phyloP scores from a whole-genome alignment of 331 rosid genomes.

The Saraca asoca region DNA sequence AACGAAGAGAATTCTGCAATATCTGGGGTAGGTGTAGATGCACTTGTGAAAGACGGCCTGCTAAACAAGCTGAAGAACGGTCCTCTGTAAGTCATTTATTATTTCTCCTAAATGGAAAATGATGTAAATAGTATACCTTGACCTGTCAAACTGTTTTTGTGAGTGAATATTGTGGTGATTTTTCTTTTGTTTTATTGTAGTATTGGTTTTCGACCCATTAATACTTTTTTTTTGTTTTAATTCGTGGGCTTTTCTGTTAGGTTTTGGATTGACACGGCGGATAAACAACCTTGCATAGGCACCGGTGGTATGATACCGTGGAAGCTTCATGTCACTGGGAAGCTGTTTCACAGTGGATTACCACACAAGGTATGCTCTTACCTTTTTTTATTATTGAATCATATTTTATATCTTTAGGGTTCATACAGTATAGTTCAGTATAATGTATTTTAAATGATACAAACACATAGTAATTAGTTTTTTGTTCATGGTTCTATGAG shows the following conservation, averaged over 20 bases:
- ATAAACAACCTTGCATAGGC: constrained; percentile 92
- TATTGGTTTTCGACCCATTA: background rate
- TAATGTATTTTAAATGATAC: background rate
- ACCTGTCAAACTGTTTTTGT: constrained; percentile 12
- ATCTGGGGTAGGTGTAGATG: constrained; percentile 91
- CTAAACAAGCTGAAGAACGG: constrained; percentile 74
- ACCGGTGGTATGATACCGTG: constrained; percentile 96
- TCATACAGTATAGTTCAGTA: background rate
- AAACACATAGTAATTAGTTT: background rate
- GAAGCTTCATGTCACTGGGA: constrained; percentile 81
- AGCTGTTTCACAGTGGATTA: constrained; percentile 92
- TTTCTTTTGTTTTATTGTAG: background rate
- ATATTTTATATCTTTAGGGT: constrained; percentile 2
- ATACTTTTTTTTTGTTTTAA: constrained; percentile 7
- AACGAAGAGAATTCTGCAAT: constrained; percentile 88
- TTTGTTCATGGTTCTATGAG: background rate
- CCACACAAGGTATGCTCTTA: constrained; percentile 64
- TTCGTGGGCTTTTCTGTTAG: constrained; percentile 42
- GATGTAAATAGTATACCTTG: too few species aligned
- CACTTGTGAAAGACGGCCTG: constrained; percentile 76
- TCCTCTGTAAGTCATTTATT: constrained; percentile 64
- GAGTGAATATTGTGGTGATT: background rate
- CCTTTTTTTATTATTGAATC: background rate
- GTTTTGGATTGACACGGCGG: constrained; percentile 93
- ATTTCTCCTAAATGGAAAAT: background rate